phyloP scores from a whole-genome alignment of 164 flowering plant species.

The Chimonanthus praecox region DNA sequence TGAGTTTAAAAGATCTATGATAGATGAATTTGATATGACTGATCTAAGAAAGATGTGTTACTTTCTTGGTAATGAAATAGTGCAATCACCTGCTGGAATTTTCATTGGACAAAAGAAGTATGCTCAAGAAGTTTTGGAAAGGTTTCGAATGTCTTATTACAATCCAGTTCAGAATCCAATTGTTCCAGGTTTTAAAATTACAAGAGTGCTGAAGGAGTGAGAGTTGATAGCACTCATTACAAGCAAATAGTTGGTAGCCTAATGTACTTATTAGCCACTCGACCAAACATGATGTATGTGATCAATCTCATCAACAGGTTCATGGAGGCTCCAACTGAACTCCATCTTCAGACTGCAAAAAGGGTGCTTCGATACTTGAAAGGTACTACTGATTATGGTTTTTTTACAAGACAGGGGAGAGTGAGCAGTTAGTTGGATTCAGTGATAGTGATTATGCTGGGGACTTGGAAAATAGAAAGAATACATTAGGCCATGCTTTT shows the following conservation, averaged over 20 bases:
- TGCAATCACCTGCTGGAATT: not conserved
- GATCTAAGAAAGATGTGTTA: not conserved
- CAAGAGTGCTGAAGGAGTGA: constrained; percentile 7
- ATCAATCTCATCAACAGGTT: too few relatives aligned
- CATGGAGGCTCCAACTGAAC: not conserved
- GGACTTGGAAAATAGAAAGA: constrained; percentile 10
- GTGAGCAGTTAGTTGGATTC: constrained; percentile 2
- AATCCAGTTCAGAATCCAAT: constrained; percentile 5
- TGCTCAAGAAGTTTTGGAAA: constrained; percentile 6
- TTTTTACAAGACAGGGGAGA: not conserved
- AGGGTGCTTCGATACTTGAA: too few relatives aligned
- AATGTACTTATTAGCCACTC: constrained; percentile 15
- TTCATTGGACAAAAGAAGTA: constrained; percentile 12
- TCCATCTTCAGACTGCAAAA: not conserved
- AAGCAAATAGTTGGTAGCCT: constrained; percentile 11
- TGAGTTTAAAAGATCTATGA: too few relatives aligned
- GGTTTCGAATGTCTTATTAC: constrained; percentile 5
- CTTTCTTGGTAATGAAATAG: constrained; percentile 11
- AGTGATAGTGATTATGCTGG: not conserved
- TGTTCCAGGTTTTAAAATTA: constrained; percentile 4
- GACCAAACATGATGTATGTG: too few relatives aligned
- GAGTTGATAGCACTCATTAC: constrained; percentile 9
- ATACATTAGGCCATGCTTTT: constrained; percentile 9
- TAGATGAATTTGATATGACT: too few relatives aligned
- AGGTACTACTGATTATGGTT: not conserved